Base-by-base conservation (phyloP, 2,329 filamentous ascomycete genomes). In the Neofusicoccum umdonicola region DNA sequence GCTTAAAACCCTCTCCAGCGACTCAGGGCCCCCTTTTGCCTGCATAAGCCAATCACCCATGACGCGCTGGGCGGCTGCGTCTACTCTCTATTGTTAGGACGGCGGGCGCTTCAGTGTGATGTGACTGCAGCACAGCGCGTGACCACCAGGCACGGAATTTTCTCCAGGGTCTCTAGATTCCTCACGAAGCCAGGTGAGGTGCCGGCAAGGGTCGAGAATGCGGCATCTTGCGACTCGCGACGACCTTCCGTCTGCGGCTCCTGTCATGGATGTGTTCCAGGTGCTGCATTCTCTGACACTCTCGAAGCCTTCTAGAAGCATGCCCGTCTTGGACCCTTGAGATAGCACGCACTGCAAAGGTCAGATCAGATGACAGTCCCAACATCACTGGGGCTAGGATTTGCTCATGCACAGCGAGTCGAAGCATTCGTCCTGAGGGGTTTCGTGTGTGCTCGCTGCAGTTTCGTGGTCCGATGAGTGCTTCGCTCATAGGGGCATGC, bases 11-110 rank as follows among this genome's bases (percentile, higher is more conserved):
- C 17, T 57, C 31, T 37, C 4, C 41, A 5, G 6, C 54, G 54
- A 58, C 54, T 58, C 54, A 58, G 11, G 41, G 17, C n/a, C 56
- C 56, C 56, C 56, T 60, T 60, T 60, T 35, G 35, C 41, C 31
- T 60, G 56, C 56, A 60, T 60, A 13, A 39, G n/a, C 56, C 56
- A 60, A 60, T 47, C 56, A 47, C 8, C 17, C 56, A 19, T 58
- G 39, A 44, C 54, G 22, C 39, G 5, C 48, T 17, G 31, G 27
- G 27, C 27, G 35, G 17, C 42, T 45, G 42, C 45, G 11, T 27
- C 45, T 31, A 7, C 52, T 22, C 15, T 44, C 39, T 12, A 44
- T 34, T 39, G 15, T 13, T 15, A n/a, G 35, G 8, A 8, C 15
- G 3, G 11, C 6, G 34, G 51, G 34, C 51, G 51, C 51, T 13